Evolutionary conservation across 73 alveolate species (phyloP).

Genomic region (Tetrahymena malaccensis): DNA sequence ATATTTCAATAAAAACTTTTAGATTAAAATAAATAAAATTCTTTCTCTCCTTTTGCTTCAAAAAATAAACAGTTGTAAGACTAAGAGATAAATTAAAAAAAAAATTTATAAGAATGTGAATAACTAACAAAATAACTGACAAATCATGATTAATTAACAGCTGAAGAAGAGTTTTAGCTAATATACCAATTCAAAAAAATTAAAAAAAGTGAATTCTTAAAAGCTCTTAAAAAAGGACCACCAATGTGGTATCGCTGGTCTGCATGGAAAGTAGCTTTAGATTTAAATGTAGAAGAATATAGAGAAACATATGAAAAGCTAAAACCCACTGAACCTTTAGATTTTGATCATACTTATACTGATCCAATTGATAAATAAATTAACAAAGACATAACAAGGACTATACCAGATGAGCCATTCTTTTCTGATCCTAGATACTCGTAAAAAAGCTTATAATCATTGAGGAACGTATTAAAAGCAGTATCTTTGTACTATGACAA

Average conservation of each 20-base stretch:
- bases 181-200: not conserved
- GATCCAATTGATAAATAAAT: not conserved
- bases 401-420: not conserved
- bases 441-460: not conserved
- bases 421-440: not conserved
- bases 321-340: not conserved
- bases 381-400: not conserved
- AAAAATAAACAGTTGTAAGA: not conserved
- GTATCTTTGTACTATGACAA: not conserved
- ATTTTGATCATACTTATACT: not conserved
- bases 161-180: not conserved
- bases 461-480: not conserved
- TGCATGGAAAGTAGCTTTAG: not conserved
- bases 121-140: not conserved
- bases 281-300: not conserved
- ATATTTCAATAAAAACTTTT: not conserved
- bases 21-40: not conserved
- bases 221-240: not conserved
- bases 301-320: not conserved
- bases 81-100: not conserved
- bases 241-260: not conserved
- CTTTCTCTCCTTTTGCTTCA: not conserved
- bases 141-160: not conserved
- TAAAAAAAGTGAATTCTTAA: not conserved
- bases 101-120: not conserved